Base-by-base conservation (phyloP, 345 rosid species). In the Eucalyptus tenuipes region DNA sequence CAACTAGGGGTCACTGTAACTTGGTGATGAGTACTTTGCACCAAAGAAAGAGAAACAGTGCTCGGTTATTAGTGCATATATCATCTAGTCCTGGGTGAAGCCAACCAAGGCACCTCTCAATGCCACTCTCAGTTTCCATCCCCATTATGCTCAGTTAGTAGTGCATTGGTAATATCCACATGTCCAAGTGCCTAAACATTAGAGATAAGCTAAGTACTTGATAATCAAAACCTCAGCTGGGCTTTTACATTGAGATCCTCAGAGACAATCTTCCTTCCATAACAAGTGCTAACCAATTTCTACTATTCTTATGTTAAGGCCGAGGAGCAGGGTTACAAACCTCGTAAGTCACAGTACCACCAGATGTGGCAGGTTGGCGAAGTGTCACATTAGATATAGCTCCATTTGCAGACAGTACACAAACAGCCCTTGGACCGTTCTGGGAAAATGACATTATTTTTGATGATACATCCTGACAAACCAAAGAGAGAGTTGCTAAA, bases 311-410 rank as follows among this genome's bases (percentile, higher is more conserved):
- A 22, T 40, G 47, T 75, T 75, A 75, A 20, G 82, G 29, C 82
- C 14, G 8, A 75, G 47, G 82, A 40, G 14, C 82, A 75, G 82
- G 40, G 15, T 68, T 52, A 90, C 93, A 55, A 87, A 96, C 98
- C 98, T 96, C 98, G 44, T 94, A 95, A 85, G 96, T 94, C 52
- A 96, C 97, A 85, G 95, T 94, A 81, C 98, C 98, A 20, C 96
- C 97, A 48, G 97, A 93, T 85, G 94, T 91, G 52, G 97, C 92
- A 20, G 94, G 91, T 87, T 95, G 98, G 89, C 95, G 93, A 87
- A 96, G 95, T 85, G 96, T 94, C 33, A 93, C 98, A 40, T 95
- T 96, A 42, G 96, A 96, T 92, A 96, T 92, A 90, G 96, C 93
- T 88, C 98, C 98, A 93, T 88, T 95, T 87, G 96, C 98, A 40